Conservation (phyloP, 2,329 filamentous ascomycete genomes). For the Xylariaceae sp. region DNA sequence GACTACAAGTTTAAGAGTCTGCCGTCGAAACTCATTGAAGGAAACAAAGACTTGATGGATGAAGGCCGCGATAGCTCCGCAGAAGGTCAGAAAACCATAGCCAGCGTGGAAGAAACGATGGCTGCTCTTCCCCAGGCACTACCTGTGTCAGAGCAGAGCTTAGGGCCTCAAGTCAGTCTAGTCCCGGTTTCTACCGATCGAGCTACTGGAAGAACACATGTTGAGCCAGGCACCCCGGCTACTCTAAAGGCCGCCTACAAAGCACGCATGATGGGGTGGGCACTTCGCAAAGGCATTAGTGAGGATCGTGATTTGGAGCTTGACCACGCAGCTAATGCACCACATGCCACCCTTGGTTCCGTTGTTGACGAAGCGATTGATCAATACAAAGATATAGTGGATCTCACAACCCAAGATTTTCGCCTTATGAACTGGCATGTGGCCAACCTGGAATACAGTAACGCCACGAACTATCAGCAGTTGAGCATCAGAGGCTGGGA, state of each 20-base stretch:
- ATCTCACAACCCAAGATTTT: constrained; percentile 81
- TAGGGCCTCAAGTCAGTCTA: constrained; percentile 51
- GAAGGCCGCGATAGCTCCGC: constrained; percentile 73
- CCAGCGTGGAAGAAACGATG: constrained; percentile 66
- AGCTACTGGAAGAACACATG: constrained; percentile 68
- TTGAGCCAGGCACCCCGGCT: constrained; percentile 64
- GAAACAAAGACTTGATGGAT: constrained; percentile 77
- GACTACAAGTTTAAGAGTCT: constrained; percentile 79
- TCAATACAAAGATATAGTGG: constrained; percentile 80
- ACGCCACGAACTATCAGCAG: constrained; percentile 81
- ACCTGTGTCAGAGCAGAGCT: constrained; percentile 51
- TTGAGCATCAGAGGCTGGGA: constrained; percentile 92
- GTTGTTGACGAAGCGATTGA: constrained; percentile 87
- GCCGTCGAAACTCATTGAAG: constrained; percentile 69
- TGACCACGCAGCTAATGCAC: constrained; percentile 57
- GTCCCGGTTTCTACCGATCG: constrained; percentile 64
- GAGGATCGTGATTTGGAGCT: constrained; percentile 68
- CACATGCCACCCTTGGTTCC: constrained; percentile 75
- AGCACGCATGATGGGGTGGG: constrained; percentile 79
- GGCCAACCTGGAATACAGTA: constrained; percentile 96
- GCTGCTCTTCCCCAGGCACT: constrained; percentile 55
- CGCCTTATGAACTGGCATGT: constrained; percentile 96
- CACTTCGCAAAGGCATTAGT: constrained; percentile 59
- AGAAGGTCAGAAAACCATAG: constrained; percentile 68
- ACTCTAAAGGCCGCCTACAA: constrained; percentile 72